Evolutionary conservation across 306 rosid species (phyloP).

Genomic region (Lotus japonicus): DNA sequence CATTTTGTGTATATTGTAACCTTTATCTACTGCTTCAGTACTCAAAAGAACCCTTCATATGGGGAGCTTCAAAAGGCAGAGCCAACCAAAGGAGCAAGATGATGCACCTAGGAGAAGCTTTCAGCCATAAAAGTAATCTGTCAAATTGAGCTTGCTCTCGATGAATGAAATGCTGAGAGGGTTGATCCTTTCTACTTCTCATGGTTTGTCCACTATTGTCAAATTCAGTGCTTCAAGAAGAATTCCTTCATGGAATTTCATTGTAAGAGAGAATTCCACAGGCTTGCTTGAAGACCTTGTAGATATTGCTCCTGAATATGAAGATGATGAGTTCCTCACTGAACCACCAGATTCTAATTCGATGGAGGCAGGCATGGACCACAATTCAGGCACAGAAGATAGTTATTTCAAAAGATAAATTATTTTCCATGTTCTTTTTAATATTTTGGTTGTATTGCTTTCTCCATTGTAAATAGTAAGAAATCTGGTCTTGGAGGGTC

Average conservation of each 20-base stretch:
- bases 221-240: no score
- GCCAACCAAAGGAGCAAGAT: conserved; percentile 88
- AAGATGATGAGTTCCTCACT: conserved; percentile 27
- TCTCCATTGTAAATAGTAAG: conserved; percentile 15
- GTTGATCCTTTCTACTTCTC: no score
- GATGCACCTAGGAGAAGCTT: conserved; percentile 64
- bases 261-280: no score
- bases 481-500: background rate
- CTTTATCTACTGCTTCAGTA: no score
- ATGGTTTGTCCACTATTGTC: no score
- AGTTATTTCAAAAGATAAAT: background rate
- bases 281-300: conserved; percentile 71
- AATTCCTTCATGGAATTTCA: no score
- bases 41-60: conserved; percentile 53
- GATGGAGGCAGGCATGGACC: no score
- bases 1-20: no score
- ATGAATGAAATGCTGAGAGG: no score
- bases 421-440: background rate
- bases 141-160: no score
- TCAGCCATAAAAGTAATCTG: no score
- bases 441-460: background rate
- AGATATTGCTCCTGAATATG: conserved; percentile 60
- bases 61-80: conserved; percentile 91
- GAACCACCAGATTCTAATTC: conserved; percentile 10
- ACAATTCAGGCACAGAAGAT: conserved; percentile 13